A percentile compares a stretch with the other conserved stretches of the same genome.
Conservation (phyloP, 2,329 filamentous ascomycete genomes). For the Aspergillus sp. region DNA sequence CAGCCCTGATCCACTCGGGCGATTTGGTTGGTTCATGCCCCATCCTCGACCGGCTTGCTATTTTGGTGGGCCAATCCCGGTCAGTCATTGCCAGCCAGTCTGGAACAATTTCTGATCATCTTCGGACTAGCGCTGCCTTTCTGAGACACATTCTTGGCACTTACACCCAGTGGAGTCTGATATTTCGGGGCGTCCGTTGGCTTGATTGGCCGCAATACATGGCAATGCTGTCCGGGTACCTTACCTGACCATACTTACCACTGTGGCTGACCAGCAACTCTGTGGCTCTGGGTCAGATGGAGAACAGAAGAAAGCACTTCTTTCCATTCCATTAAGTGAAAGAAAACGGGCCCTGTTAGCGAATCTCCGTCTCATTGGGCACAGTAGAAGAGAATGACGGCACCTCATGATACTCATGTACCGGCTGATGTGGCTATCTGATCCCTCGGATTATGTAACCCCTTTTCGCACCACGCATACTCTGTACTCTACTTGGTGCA, state of each 20-base stretch:
- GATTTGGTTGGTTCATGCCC: constrained; percentile 1
- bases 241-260: not conserved
- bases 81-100: constrained; percentile 7
- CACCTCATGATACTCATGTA: not conserved
- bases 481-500: not conserved
- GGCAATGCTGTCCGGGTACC: not conserved
- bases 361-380: not conserved
- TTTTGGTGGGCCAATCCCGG: constrained; percentile 17
- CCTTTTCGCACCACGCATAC: not conserved
- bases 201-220: not conserved
- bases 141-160: not conserved
- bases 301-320: not conserved
- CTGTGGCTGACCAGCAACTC: not conserved
- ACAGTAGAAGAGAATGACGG: not conserved
- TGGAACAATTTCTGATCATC: constrained; percentile 16
- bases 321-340: not conserved
- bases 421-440: not conserved
- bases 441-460: constrained; percentile 1
- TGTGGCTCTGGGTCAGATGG: not conserved
- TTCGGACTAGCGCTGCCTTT: constrained; percentile 10
- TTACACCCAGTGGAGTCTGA: not conserved
- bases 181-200: not conserved
- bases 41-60: constrained; percentile 13
- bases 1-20: not conserved
- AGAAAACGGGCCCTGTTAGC: too few relatives aligned